Conservation (phyloP, 805 yeast genomes). For the Schwanniomyces vanrijiae region DNA sequence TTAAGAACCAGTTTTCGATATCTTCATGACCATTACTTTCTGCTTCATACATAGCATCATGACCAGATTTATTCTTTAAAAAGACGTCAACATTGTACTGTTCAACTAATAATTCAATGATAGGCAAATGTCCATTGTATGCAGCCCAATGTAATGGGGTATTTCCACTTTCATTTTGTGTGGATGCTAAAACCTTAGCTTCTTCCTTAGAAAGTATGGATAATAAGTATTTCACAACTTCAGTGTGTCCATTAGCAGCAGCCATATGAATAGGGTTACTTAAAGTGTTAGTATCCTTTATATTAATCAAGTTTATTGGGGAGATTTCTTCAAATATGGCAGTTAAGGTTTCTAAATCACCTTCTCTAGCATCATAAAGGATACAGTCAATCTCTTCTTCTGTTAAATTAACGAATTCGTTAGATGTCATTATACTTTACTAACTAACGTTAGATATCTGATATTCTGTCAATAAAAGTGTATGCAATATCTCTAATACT, state of each 20-base stretch:
- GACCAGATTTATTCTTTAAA: slow-evolving; percentile 67
- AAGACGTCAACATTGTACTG: slow-evolving; percentile 80
- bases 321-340: slow-evolving; percentile 64
- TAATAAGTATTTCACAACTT: slow-evolving; percentile 61
- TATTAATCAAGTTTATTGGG: slow-evolving; percentile 39
- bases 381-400: slow-evolving; percentile 85
- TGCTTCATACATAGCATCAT: slow-evolving; percentile 88
- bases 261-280: slow-evolving; percentile 93
- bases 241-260: slow-evolving; percentile 87
- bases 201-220: slow-evolving; percentile 46
- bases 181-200: slow-evolving; percentile 32
- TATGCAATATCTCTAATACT: background rate
- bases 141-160: slow-evolving; percentile 98
- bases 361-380: slow-evolving; percentile 80
- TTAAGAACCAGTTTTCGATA: slow-evolving; percentile 74
- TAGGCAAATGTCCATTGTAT: slow-evolving; percentile 75
- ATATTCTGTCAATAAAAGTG: background rate
- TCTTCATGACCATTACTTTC: slow-evolving; percentile 74
- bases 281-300: slow-evolving; percentile 61
- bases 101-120: slow-evolving; percentile 71
- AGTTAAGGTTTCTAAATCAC: slow-evolving; percentile 75
- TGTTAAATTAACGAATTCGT: slow-evolving; percentile 21
- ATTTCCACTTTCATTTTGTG: slow-evolving; percentile 76
- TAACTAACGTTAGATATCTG: background rate
- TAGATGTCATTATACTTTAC: background rate